phyloP scores from a whole-genome alignment of 306 rosid species.

The Glycine latifolia region DNA sequence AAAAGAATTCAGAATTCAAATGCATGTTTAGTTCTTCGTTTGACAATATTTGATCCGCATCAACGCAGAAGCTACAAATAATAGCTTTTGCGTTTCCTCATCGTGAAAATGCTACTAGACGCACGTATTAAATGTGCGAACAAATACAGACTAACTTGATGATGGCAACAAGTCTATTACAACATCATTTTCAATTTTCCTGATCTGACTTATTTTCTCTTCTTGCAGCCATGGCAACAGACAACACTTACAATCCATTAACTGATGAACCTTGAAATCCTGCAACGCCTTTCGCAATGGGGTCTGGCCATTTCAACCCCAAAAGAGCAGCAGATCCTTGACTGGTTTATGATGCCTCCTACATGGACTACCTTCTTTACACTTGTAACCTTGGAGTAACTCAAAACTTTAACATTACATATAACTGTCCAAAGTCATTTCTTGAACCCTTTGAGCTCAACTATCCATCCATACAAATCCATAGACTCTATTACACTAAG shows the following conservation, averaged over 20 bases:
- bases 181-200: neutral
- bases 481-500: constrained; percentile 58
- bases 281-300: constrained; percentile 81
- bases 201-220: neutral
- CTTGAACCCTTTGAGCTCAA: constrained; percentile 63
- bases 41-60: too few relatives aligned
- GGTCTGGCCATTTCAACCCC: constrained; percentile 87
- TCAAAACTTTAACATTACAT: constrained; percentile 41
- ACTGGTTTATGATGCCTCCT: constrained; percentile 82
- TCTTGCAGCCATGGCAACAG: constrained; percentile 61
- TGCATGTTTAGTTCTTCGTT: too few relatives aligned
- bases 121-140: too few relatives aligned
- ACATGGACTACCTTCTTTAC: constrained; percentile 74
- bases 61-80: too few relatives aligned
- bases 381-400: constrained; percentile 56
- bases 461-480: constrained; percentile 81
- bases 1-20: too few relatives aligned
- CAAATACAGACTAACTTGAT: neutral
- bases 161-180: neutral
- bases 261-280: constrained; percentile 64
- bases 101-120: too few relatives aligned
- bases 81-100: too few relatives aligned
- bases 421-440: constrained; percentile 59
- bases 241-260: constrained; percentile 69
- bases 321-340: constrained; percentile 79